Evolutionary conservation across 768 basidiomycete genomes (phyloP), one percentile per base, ranked within the genome.

Genomic region (Mycena rebaudengoi): DNA sequence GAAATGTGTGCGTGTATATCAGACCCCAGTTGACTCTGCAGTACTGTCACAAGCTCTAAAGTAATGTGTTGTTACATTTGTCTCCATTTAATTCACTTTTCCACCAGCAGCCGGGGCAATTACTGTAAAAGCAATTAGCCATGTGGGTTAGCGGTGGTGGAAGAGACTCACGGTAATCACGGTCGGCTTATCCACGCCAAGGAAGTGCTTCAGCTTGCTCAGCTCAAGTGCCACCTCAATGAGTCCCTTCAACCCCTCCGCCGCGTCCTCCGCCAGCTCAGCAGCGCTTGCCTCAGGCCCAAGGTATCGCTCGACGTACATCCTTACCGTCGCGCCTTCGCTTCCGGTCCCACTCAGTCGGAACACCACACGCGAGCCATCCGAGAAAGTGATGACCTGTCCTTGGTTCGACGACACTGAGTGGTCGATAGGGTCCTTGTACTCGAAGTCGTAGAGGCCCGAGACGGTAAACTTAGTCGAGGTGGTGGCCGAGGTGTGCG

Each of bases 391-490:
- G 74, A 99, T 89, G 74, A 96, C 91, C 70, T 98, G 92, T 1
- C 98, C 98, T 75, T 99, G 98, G 77, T 99, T 98, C 79, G 90
- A 89, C 68, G 93, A 95, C 65, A 98, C 86, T 44, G 92, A 94
- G 55, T 89, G 82, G 75, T 99, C 98, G 77, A 99, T 98, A n/a
- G 98, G 98, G 77, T 99, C 98, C 49, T 89, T 98, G 86, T 99
- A 99, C 74, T 91, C 88, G 75, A 99, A 99, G 84, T 95, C 89
- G 81, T 89, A 90, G 41, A 92, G 80, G 25, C 86, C 85, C 18
- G 87, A 84, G 60, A 99, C 88, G 63, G 84, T 90, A 83, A 96
- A 99, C 49, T 85, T 83, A 45, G 86, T 85, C 37, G 81, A 82
- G 3, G 90, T 88, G 50, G 90, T 86, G 56, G 84, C 81, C 3